Evolutionary conservation across 2,329 filamentous ascomycete species (phyloP), one percentile per base, ranked within the genome.

Genomic region (Nemania sp.): DNA sequence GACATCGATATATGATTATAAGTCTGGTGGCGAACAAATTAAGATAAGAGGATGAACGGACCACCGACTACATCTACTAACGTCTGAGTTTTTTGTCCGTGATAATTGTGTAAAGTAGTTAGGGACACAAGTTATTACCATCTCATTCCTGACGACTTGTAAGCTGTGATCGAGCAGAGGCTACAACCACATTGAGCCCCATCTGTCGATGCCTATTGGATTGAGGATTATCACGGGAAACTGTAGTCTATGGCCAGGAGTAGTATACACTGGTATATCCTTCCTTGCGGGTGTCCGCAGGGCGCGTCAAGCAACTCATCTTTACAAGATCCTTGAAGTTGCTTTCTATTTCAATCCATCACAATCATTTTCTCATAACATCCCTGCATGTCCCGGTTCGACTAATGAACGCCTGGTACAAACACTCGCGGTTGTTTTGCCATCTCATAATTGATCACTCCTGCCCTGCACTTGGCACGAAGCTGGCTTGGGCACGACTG

Each of bases 401-500:
- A 20, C 31, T 14, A 9, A 24, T n/a, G 36, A 43, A 28, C 5
- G 12, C 37, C 40, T 22, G 22, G 42, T 15, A 46, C n/a, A 14
- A 14, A 12, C 5, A 4, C 12, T 20, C 19, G 12, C 12, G 30
- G 15, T 23, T 34, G 4, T 11, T 36, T 30, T 17, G 11, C 23
- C 40, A 14, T 14, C 6, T 31, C 30, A 23, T 26, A 34, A 19
- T 15, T 17, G 2, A 26, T 36, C 7, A 48, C 31, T 42, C 15
- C 12, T 45, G 49, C 19, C 43, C 43, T 39, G 60, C 63, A 42
- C 63, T 65, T 12, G 79, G 79, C 1, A 75, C 78, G 59, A 79
- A 80, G 43, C 73, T 75, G 17, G 81, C 77, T 68, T 82, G 80
- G 20, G 82, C 82, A 61, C 82, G 76, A 63, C 80, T 84, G 58